These are phyloP conservation scores for Colletotrichum euphorbiae DNA, from an alignment of 2,329 filamentous ascomycete genomes.

Conservation along the genomic window DNA sequence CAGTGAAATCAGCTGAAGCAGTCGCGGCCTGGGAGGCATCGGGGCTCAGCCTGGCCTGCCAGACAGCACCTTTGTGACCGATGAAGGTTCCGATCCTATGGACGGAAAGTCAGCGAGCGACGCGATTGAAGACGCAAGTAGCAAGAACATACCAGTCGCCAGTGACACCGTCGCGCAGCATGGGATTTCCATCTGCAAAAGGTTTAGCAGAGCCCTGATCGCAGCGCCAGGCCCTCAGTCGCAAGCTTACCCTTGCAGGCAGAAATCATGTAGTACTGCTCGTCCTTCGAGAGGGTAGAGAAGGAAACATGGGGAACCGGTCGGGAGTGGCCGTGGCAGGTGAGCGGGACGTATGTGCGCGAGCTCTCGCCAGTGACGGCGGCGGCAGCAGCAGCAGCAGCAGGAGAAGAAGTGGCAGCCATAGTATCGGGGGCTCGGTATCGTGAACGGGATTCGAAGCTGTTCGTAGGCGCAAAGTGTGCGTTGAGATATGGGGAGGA, in stretches of 20 bases:
- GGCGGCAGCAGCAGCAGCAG: background rate
- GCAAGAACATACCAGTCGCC: constrained; percentile 79
- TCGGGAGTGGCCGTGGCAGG: constrained; percentile 93
- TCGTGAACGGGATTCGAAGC: background rate
- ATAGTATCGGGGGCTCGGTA: constrained; percentile 15
- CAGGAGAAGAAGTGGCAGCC: constrained; percentile 7
- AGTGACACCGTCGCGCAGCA: constrained; percentile 95
- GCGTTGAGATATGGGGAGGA: constrained; percentile 6
- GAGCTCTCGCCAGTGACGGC: constrained; percentile 20
- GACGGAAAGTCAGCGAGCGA: constrained; percentile 56
- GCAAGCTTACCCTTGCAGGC: constrained; percentile 81
- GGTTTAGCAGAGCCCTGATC: constrained; percentile 42
- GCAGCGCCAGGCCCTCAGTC: constrained; percentile 11
- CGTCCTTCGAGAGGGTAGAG: constrained; percentile 83
- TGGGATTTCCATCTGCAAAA: constrained; percentile 88
- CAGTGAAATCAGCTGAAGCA: constrained; percentile 94
- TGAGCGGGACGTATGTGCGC: constrained; percentile 83
- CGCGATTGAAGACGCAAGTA: background rate
- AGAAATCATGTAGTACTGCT: constrained; percentile 91
- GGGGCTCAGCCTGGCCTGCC: constrained; percentile 91
- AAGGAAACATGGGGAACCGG: constrained; percentile 93
- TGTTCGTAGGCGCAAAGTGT: constrained; percentile 23
- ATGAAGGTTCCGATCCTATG: constrained; percentile 97
- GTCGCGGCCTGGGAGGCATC: constrained; percentile 92
- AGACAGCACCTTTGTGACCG: constrained; percentile 97